These are phyloP conservation scores for Scutellaria minor DNA, from an alignment of 257 asterid species.

Conservation along the genomic window DNA sequence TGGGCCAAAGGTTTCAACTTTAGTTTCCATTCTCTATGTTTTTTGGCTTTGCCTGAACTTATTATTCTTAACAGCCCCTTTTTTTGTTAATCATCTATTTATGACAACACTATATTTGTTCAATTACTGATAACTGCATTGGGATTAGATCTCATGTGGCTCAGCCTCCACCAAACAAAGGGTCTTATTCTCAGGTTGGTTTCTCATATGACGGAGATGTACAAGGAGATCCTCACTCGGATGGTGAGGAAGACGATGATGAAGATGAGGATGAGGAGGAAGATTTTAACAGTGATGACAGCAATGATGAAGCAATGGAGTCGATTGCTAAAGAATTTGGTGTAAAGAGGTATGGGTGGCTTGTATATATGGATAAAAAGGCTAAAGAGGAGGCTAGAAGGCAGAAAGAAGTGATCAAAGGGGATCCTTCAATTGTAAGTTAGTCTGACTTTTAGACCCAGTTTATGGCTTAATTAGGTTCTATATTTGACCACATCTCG, in stretches of 20 bases:
- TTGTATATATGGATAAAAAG: constrained; percentile 95
- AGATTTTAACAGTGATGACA: constrained; percentile 94
- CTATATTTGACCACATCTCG: constrained; percentile 11
- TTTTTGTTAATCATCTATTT: neutral
- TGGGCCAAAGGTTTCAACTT: neutral
- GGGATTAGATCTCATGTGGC: constrained; percentile 59
- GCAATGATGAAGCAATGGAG: constrained; percentile 94
- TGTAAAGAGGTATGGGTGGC: constrained; percentile 97
- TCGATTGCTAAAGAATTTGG: constrained; percentile 95
- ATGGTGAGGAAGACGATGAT: constrained; percentile 80
- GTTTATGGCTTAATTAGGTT: constrained; percentile 18
- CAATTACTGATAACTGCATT: constrained; percentile 31
- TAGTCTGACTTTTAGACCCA: constrained; percentile 1
- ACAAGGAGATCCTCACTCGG: constrained; percentile 71
- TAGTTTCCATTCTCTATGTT: neutral
- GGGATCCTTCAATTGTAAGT: constrained; percentile 96
- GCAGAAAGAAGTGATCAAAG: constrained; percentile 96
- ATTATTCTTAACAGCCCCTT: neutral
- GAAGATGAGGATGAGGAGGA: constrained; percentile 88
- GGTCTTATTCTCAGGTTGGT: constrained; percentile 96
- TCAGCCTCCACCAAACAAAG: constrained; percentile 76
- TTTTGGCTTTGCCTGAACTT: neutral
- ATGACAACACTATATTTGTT: constrained; percentile 10
- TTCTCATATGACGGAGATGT: constrained; percentile 90
- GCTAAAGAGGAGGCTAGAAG: constrained; percentile 92